A percentile compares a stretch with the other conserved stretches of the same genome.
Evolutionary conservation across 2,329 filamentous ascomycete genomes (phyloP).

Genomic region (Aspergillus pseudonomiae): DNA sequence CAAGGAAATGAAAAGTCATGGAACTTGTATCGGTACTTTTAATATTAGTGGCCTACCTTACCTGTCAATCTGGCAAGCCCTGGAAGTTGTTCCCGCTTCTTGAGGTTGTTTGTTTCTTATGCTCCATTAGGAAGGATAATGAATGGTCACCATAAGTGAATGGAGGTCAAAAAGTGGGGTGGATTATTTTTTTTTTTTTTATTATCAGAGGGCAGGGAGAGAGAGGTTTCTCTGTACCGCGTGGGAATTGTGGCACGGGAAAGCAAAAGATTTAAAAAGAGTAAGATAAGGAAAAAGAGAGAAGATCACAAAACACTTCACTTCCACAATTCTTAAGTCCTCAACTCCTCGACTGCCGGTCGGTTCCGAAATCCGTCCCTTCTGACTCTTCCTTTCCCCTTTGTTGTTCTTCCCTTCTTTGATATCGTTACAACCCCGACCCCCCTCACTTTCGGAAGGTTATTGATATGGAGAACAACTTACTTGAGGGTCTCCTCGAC

Average conservation of each 20-base stretch:
- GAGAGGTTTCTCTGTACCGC: too few species aligned
- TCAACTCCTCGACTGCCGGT: neutral
- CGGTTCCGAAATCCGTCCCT: neutral
- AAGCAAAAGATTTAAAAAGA: too few species aligned
- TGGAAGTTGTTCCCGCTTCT: neutral
- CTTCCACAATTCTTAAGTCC: neutral
- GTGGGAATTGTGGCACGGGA: too few species aligned
- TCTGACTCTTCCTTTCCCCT: conserved; percentile 1
- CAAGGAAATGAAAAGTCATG: too few species aligned
- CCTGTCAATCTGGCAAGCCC: neutral
- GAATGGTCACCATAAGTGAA: neutral
- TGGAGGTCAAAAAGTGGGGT: neutral
- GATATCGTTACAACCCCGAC: conserved; percentile 3
- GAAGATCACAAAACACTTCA: neutral
- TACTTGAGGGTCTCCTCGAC: conserved; percentile 60
- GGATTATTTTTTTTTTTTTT: neutral
- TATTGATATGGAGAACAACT: conserved; percentile 51
- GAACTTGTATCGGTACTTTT: neutral
- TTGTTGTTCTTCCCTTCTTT: neutral
- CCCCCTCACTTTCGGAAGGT: neutral
- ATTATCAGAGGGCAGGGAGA: neutral
- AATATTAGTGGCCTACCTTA: neutral
- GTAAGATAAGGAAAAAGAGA: too few species aligned
- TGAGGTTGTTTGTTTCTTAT: neutral
- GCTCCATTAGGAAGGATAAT: neutral